Base-by-base conservation (phyloP, 2,329 filamentous ascomycete genomes). In the Beauveria brongniartii region DNA sequence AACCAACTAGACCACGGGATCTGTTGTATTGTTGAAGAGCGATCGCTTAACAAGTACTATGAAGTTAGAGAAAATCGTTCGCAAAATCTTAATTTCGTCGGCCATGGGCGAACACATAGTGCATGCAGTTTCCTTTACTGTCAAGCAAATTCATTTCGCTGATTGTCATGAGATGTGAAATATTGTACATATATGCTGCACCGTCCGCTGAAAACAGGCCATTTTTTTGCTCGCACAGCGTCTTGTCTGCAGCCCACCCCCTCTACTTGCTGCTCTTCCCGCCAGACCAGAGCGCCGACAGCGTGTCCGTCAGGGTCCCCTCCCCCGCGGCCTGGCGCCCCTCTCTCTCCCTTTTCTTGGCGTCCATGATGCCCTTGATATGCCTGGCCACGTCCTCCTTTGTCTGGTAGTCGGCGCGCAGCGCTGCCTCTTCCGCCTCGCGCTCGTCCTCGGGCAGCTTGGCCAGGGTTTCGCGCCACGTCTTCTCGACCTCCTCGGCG, bases 391-490 rank as follows among this genome's bases (percentile, higher is more conserved):
- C 78, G 66, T 87, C 80, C 53, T 80, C 73, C 69, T 85, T 84
- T 65, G 82, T 80, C 68, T 82, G 76, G 61, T 82, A 74, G 74
- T 91, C 86, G 7, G 83, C 85, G 62, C 80, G 78, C 63, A 89
- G 76, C 22, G 87, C 83, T 62, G 82, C 81, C 71, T 87, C 82
- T 71, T 91, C 87, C 20, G 86, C 72, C 48, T 78, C 77, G 30
- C 84, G 77, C 71, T 89, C 85, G 61, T 77, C 76, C 55, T 81
- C 81, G 5, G 79, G 78, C 55, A 87, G 73, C 66, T 84, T 81
- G 55, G 84, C 79, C 51, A 89, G 72, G 66, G 79, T 76, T 65
- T 83, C 77, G 68, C 80, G 79, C 70, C 84, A 80, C 53, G 72
- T 71, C 63, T 78, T 75, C 66, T 80, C 79, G 28, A 84, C 71